Conservation (phyloP, 2,329 filamentous ascomycete species). For the Monosporascus sp. region DNA sequence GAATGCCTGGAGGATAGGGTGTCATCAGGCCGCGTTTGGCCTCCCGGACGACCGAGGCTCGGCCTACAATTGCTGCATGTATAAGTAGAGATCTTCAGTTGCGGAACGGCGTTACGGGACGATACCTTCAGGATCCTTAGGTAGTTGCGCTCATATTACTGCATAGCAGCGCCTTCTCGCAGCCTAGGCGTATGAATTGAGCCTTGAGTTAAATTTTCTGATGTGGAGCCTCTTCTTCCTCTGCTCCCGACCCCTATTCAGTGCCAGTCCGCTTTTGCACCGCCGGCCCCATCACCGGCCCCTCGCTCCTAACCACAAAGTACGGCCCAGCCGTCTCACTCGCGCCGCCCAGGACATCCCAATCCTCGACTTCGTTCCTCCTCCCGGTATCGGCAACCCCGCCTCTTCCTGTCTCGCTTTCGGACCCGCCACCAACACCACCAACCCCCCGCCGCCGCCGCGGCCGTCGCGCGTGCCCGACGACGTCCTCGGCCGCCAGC, state of each 20-base stretch:
- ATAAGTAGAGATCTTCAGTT: background rate
- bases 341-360: conserved; percentile 65
- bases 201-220: too few species aligned
- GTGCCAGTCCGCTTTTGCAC: background rate
- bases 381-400: conserved; percentile 1
- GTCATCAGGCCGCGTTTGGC: background rate
- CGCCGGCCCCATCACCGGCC: background rate
- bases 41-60: background rate
- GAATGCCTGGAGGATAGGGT: background rate
- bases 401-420: conserved; percentile 6
- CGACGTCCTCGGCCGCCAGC: conserved; percentile 53
- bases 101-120: background rate
- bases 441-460: conserved; percentile 11
- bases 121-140: background rate
- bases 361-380: conserved; percentile 48
- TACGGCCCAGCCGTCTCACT: conserved; percentile 63
- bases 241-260: background rate
- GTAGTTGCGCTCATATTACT: background rate
- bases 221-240: conserved; percentile 1
- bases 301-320: conserved; percentile 67
- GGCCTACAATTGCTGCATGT: background rate
- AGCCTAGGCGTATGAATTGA: background rate
- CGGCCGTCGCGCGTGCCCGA: conserved; percentile 45
- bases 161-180: background rate
- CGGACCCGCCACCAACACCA: conserved; percentile 1